Percentiles rank a stretch among this genome's conserved stretches.
phyloP scores from a whole-genome alignment of 2,329 filamentous ascomycete species.

The Aspergillus fructus region DNA sequence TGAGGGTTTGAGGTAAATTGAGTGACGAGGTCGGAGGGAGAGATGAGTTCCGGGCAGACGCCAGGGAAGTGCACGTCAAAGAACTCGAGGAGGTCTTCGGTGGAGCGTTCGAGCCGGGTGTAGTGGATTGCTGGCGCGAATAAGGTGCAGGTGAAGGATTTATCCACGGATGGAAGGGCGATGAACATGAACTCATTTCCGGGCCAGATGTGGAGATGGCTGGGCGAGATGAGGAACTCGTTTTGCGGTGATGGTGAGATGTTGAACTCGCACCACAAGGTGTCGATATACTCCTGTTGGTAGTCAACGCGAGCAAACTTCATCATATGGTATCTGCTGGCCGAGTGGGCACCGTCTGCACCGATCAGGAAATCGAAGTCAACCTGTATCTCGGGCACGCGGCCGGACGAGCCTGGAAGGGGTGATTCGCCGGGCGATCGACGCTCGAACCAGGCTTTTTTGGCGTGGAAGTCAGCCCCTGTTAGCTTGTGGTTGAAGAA shows the following conservation, averaged over 20 bases:
- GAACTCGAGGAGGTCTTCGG: conserved; percentile 73
- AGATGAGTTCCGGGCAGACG: conserved; percentile 62
- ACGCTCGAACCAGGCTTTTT: conserved; percentile 84
- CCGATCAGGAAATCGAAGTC: conserved; percentile 92
- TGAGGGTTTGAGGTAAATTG: conserved; percentile 85
- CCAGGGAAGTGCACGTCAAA: conserved; percentile 87
- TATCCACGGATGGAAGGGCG: conserved; percentile 84
- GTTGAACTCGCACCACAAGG: conserved; percentile 94
- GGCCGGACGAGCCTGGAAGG: conserved; percentile 35
- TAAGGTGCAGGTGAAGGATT: conserved; percentile 90
- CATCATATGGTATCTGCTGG: conserved; percentile 91
- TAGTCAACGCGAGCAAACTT: conserved; percentile 91
- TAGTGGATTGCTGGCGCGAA: conserved; percentile 78
- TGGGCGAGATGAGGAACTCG: conserved; percentile 78
- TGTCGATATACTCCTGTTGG: conserved; percentile 91
- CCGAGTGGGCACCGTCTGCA: conserved; percentile 91
- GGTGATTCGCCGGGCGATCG: conserved; percentile 33
- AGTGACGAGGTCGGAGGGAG: conserved; percentile 63
- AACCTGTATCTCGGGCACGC: conserved; percentile 73
- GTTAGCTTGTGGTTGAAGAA: conserved; percentile 93
- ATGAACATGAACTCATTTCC: conserved; percentile 97
- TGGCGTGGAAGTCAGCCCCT: conserved; percentile 76
- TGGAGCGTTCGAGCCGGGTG: conserved; percentile 62
- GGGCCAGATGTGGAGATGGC: conserved; percentile 97
- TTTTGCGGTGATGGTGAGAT: conserved; percentile 58